Evolutionary conservation across 805 yeast genomes (phyloP), one percentile per base, ranked within the genome.

Genomic region (Candida pini): DNA sequence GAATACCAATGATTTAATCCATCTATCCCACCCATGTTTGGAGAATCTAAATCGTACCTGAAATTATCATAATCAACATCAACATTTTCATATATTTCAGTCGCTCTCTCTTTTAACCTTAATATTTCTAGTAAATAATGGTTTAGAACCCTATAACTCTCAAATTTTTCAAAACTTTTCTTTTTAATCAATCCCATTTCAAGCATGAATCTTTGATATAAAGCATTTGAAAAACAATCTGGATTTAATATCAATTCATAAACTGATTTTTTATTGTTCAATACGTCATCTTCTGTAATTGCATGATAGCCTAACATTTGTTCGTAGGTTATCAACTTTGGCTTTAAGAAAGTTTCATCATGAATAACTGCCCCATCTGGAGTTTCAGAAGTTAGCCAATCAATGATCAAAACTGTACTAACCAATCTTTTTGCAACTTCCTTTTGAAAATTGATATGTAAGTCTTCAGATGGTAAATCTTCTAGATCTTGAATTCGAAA

Each of bases 341-440:
- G 36, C 18, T 13, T 16, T 3, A 20, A 13, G n/a, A 31, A 17
- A 13, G 12, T 18, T 18, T 31, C 22, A 5, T 17, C 17, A 6
- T 7, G 15, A 13, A 27, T 27, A n/a, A 14, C 18, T n/a, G 17
- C 15, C 14, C 21, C 19, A 7, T 18, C 16, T 7, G 10, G 28
- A 15, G 38, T 30, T 4, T 23, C 21, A 9, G 24, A 8, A 6
- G 6, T 27, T 26, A 35, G 7, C 35, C 40, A 34, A 16, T 38
- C 41, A 38, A 35, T 35, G 9, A 38, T 38, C 12, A 27, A 35
- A 14, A 38, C 9, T 12, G 34, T 38, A n/a, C 14, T 5, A 35
- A 35, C 35, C 10, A 38, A 13, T 18, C 41, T 18, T 22, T 35
- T 35, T 3, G 30, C 34, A 21, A 38, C 16, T 13, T 38, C 41